These are phyloP conservation scores for Singerocomus rubriflavus DNA, from an alignment of 1,284 basidiomycete species.

Conservation along the genomic window DNA sequence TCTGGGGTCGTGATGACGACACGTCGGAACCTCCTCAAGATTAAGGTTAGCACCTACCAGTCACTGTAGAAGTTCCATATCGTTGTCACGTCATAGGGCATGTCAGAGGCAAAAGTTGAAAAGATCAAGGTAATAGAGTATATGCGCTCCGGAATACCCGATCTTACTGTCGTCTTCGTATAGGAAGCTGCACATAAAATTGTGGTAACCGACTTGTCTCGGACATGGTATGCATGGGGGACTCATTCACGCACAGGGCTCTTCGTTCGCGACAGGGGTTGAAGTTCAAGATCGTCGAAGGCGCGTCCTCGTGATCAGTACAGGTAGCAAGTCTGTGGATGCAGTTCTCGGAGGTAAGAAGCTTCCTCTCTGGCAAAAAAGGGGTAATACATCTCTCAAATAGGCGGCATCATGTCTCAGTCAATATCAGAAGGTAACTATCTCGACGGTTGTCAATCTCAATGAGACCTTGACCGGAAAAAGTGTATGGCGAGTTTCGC, in stretches of 20 bases:
- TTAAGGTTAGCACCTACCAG: constrained; percentile 61
- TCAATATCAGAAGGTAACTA: constrained; percentile 82
- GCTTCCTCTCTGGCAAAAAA: neutral
- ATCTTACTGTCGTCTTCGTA: neutral
- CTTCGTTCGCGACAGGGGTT: constrained; percentile 85
- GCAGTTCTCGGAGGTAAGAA: constrained; percentile 75
- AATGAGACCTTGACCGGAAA: constrained; percentile 1
- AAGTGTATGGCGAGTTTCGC: constrained; percentile 80
- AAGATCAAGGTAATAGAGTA: constrained; percentile 75
- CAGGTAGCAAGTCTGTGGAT: constrained; percentile 90
- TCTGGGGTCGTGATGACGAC: constrained; percentile 86
- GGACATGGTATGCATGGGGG: neutral
- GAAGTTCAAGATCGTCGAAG: constrained; percentile 85
- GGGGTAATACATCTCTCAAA: neutral
- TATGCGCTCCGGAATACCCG: constrained; percentile 22
- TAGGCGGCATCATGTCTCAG: constrained; percentile 85
- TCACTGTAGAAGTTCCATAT: constrained; percentile 4
- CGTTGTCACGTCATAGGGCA: constrained; percentile 48
- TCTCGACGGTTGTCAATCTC: neutral
- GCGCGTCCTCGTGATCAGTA: constrained; percentile 76
- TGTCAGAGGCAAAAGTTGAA: constrained; percentile 91
- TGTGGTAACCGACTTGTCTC: constrained; percentile 43
- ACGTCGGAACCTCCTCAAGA: constrained; percentile 81
- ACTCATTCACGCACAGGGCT: constrained; percentile 51
- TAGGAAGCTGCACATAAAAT: constrained; percentile 88